Evolutionary conservation across 352 stramenopile genomes (phyloP).

Genomic region (Pythium brassicae): DNA sequence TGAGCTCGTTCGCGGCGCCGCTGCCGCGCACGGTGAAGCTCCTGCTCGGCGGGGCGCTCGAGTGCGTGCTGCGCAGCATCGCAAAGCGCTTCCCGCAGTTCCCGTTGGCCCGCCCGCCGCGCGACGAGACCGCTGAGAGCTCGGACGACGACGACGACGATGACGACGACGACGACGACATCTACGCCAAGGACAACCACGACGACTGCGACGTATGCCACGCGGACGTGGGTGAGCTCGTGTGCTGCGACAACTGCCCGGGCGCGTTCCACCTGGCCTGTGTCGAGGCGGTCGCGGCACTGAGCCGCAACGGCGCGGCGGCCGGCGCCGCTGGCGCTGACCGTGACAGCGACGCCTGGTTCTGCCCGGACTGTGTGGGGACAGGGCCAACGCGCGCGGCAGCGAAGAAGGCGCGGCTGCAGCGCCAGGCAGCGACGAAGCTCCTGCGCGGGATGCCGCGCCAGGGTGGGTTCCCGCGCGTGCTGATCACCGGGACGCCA

Average conservation of each 20-base stretch:
- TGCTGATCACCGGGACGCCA: conserved; percentile 53
- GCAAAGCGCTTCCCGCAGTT: conserved; percentile 59
- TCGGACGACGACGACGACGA: conserved; percentile 28
- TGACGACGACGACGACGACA: conserved; percentile 60
- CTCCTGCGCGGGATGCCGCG: conserved; percentile 29
- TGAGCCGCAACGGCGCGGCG: background rate
- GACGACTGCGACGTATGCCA: conserved; percentile 72
- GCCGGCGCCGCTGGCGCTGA: background rate
- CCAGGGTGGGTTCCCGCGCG: conserved; percentile 57
- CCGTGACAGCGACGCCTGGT: conserved; percentile 47
- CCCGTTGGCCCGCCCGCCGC: conserved; percentile 36
- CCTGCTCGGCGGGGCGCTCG: conserved; percentile 36
- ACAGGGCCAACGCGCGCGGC: conserved; percentile 17
- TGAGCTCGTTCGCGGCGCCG: conserved; percentile 70
- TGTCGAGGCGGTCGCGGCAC: conserved; percentile 15
- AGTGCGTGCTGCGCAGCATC: conserved; percentile 37
- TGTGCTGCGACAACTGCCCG: conserved; percentile 62
- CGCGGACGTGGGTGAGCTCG: conserved; percentile 46
- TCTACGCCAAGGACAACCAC: conserved; percentile 57
- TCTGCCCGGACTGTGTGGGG: conserved; percentile 48
- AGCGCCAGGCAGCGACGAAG: conserved; percentile 24
- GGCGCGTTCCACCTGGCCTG: conserved; percentile 56
- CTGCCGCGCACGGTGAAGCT: conserved; percentile 54
- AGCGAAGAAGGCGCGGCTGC: conserved; percentile 19
- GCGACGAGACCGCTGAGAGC: conserved; percentile 22